Base-by-base conservation (phyloP, 108 stramenopile genomes). In the Cyclotella distinguenda region DNA sequence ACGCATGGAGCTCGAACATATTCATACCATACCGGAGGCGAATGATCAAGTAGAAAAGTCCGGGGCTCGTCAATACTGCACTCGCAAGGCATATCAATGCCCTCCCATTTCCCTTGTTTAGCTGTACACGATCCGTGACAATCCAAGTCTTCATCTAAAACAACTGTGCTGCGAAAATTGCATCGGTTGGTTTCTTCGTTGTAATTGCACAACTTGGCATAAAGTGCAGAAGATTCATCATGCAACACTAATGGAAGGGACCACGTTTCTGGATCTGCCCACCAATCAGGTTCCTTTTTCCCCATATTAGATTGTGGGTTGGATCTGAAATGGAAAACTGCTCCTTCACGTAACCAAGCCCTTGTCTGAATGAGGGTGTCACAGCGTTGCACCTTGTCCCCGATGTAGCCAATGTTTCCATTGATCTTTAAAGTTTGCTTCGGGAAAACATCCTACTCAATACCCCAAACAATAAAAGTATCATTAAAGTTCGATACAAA, bases 331-430 rank as follows among this genome's bases (percentile, higher is more conserved):
- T 50, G 36, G 25, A 22, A 72, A 4, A 55, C 44, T 36, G 71
- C 71, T 23, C 71, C 71, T 60, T 72, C 65, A 18, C 54, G 51
- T 6, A 72, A 45, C 71, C 71, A 72, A 33, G 71, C 21, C 36
- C 40, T 21, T 21, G 39, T 25, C 35, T 57, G 36, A n/a, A 57
- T 22, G n/a, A 40, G 19, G 27, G 58, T 30, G 1, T 59, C 27
- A 43, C 42, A 43, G 3, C 19, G 45, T 31, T 61, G 33, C 10
- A 56, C 66, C 53, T 58, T 48, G 35, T 70, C 70, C 4, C 66
- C 66, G 49, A 59, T 59, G 25, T 59, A 59, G 6, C 58, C 58
- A 16, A 25, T 26, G 3, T 59, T 43, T 2, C 58, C 58, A 5
- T 59, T 28, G 11, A 44, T 40, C 31, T 0, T 16, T 11, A 59